phyloP scores from a whole-genome alignment of 1,284 basidiomycete genomes.

The Boletus sp. region DNA sequence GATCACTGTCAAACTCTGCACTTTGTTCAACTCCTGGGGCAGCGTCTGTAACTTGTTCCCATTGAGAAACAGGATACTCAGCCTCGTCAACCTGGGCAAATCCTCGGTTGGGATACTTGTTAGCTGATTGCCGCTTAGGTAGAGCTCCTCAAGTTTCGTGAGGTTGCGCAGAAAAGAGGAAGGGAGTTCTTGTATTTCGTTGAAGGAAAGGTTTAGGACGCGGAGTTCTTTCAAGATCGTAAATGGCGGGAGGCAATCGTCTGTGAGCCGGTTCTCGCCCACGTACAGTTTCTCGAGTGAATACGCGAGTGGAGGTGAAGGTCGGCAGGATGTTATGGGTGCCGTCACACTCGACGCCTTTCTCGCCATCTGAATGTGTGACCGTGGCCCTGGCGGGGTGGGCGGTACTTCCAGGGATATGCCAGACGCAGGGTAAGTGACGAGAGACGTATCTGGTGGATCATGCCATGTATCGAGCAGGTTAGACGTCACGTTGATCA shows the following conservation, averaged over 20 bases:
- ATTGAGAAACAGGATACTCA: conserved; percentile 84
- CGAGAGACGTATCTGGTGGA: conserved; percentile 38
- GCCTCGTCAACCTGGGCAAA: conserved; percentile 60
- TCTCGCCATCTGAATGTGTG: conserved; percentile 23
- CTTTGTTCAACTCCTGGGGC: conserved; percentile 85
- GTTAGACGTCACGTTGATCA: conserved; percentile 90
- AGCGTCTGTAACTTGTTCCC: conserved; percentile 93
- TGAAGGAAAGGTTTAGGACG: conserved; percentile 92
- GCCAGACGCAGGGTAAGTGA: conserved; percentile 13
- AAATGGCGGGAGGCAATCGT: conserved; percentile 77
- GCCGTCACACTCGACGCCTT: conserved; percentile 27
- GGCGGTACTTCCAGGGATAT: conserved; percentile 23
- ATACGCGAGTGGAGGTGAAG: conserved; percentile 64
- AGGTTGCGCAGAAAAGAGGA: conserved; percentile 73
- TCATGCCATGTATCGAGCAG: conserved; percentile 73
- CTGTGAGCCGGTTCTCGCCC: conserved; percentile 86
- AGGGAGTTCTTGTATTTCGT: conserved; percentile 90
- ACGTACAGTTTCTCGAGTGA: conserved; percentile 79
- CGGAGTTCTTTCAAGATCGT: conserved; percentile 73
- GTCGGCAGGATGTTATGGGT: conserved; percentile 24
- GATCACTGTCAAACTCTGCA: conserved; percentile 76
- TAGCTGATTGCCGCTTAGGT: conserved; percentile 91
- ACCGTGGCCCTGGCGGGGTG: conserved; percentile 11
- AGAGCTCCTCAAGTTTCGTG: conserved; percentile 75
- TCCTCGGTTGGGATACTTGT: conserved; percentile 89